Conservation (phyloP, 768 basidiomycete genomes). For the Pisolithus marmoratus region DNA sequence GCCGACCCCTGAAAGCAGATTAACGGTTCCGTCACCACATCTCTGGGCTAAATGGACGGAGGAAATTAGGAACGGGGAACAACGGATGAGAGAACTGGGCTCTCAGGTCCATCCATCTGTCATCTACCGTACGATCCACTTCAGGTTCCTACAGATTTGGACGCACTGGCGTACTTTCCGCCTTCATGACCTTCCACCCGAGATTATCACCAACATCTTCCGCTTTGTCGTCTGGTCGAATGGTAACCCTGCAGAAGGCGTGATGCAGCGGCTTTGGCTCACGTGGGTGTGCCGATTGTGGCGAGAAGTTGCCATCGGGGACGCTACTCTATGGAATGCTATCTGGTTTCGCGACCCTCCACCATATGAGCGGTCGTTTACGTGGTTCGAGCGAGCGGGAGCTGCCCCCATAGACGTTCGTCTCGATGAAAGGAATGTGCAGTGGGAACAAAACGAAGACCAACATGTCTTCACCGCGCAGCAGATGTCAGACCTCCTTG, state of each 20-base stretch:
- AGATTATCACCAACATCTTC: conserved; percentile 63
- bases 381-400: conserved; percentile 55
- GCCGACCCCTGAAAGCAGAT: conserved; percentile 5
- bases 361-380: conserved; percentile 45
- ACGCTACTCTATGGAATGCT: conserved; percentile 56
- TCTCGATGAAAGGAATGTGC: conserved; percentile 40
- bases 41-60: conserved; percentile 10
- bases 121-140: conserved; percentile 13
- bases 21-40: conserved; percentile 1
- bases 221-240: conserved; percentile 55
- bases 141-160: conserved; percentile 16
- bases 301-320: conserved; percentile 43
- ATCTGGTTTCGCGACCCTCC: conserved; percentile 56
- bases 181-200: conserved; percentile 57
- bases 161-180: conserved; percentile 43
- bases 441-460: conserved; percentile 20
- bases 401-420: conserved; percentile 54
- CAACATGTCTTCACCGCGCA: conserved; percentile 33
- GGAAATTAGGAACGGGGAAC: conserved; percentile 14
- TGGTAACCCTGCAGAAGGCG: conserved; percentile 28
- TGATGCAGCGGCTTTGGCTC: conserved; percentile 39
- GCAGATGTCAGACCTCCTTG: conserved; percentile 44
- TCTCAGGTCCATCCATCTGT: conserved; percentile 9
- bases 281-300: conserved; percentile 57
- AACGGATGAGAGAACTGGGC: conserved; percentile 15